Base-by-base conservation (phyloP, 1,284 basidiomycete species). In the Marasmius oreades region DNA sequence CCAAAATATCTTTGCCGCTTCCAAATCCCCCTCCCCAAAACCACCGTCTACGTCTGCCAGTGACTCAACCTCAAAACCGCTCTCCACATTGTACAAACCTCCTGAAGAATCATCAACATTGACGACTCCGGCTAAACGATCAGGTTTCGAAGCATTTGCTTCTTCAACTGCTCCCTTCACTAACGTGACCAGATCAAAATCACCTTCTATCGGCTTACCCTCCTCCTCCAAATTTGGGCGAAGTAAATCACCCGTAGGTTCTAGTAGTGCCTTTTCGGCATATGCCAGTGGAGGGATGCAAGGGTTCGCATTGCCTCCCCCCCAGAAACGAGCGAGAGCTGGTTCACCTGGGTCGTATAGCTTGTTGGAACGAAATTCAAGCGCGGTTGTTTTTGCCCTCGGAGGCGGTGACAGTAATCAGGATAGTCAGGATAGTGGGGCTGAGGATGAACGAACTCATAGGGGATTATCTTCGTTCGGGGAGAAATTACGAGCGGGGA, bases 71-170 rank as follows among this genome's bases (percentile, higher is more conserved):
- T 16, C 28, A 1, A 26, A 28, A 20, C 18, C 47, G 24, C 47
- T 31, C 28, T 31, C 31, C 20, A 26, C 26, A 8, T 42, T 42
- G 11, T 42, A 8, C n/a, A 39, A 26, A 16, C 16, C 53, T 24
- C 28, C 28, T 36, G 68, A 66, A 8, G 65, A 70, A 53, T 63
- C 71, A 18, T 67, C 70, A 24, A 57, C 68, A 14, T 62, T 69
- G 10, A 58, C 69, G 11, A 68, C 75, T 28, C 69, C 73, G 18
- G 68, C 74, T 4, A 85, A 84, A 63, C 75, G 78, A 33, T 73
- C 81, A 5, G 83, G 79, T 28, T 89, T 87, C 61, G 82, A 82
- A 62, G 78, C 85, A 0, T 90, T 88, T 63, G 77, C 82, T 0
- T 78, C 80, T 0, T 67, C 81, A 2, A 61, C 79, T 14, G 88